A percentile compares a stretch with the other conserved stretches of the same genome.
Conservation (phyloP, 352 stramenopile genomes). For the Phytopythium aichiense region DNA sequence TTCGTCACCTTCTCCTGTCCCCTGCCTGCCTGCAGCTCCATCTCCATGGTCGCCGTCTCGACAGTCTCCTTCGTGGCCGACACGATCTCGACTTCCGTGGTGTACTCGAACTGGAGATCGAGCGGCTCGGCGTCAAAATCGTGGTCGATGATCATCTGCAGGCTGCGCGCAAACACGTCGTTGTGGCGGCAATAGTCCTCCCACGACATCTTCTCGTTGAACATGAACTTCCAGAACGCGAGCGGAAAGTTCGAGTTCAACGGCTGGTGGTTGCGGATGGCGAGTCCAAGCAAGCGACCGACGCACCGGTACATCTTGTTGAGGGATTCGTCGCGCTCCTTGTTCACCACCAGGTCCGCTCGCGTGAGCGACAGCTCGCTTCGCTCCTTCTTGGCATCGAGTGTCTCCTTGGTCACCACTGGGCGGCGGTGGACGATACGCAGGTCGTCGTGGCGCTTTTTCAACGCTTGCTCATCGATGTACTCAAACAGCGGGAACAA, state of each 20-base stretch:
- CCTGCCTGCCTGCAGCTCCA: constrained; percentile 43
- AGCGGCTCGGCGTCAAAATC: constrained; percentile 52
- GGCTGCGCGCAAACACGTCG: constrained; percentile 51
- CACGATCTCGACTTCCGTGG: constrained; percentile 35
- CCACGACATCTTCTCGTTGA: constrained; percentile 41
- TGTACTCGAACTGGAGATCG: constrained; percentile 73
- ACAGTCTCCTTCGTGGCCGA: background rate
- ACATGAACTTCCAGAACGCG: constrained; percentile 71
- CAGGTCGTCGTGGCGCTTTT: constrained; percentile 27
- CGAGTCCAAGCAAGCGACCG: constrained; percentile 57
- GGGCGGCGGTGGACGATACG: constrained; percentile 25
- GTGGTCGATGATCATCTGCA: constrained; percentile 61
- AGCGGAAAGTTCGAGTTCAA: constrained; percentile 53
- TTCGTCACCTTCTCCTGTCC: constrained; percentile 49
- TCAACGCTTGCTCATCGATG: constrained; percentile 8
- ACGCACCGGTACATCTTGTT: constrained; percentile 63
- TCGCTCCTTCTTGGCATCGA: constrained; percentile 31
- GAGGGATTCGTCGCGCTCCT: constrained; percentile 28
- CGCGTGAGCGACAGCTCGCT: constrained; percentile 25
- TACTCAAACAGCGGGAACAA: constrained; percentile 63
- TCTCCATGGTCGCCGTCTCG: constrained; percentile 41
- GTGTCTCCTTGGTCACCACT: constrained; percentile 24
- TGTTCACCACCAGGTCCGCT: constrained; percentile 39
- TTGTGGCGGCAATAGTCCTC: constrained; percentile 57
- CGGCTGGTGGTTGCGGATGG: constrained; percentile 68